Evolutionary conservation across 2,329 filamentous ascomycete species (phyloP).

Genomic region (Gnomoniopsis sp.): DNA sequence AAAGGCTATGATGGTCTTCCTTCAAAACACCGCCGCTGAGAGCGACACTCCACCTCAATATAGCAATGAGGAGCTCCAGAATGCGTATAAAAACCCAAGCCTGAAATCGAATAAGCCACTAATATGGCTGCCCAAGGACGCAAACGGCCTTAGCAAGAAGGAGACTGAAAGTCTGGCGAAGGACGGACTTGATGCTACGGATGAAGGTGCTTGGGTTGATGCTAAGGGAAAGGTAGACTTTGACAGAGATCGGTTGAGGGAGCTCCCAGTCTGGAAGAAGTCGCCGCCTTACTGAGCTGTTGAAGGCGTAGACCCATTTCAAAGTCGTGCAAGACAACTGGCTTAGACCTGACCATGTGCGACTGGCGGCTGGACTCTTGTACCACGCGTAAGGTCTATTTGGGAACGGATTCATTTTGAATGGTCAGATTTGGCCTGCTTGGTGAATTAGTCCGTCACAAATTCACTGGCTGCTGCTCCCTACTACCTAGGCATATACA

Average conservation of each 20-base stretch:
- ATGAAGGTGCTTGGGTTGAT: conserved; percentile 16
- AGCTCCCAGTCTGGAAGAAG: conserved; percentile 13
- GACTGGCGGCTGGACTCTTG: not conserved
- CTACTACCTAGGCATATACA: too few relatives aligned
- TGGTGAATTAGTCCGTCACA: too few relatives aligned
- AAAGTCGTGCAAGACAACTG: not conserved
- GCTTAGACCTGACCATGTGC: not conserved
- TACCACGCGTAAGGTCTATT: too few relatives aligned
- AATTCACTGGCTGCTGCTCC: too few relatives aligned
- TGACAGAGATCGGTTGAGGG: conserved; percentile 2
- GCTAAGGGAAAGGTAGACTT: conserved; percentile 14
- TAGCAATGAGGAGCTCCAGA: conserved; percentile 9
- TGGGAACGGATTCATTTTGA: too few relatives aligned
- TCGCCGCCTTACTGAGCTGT: conserved; percentile 1
- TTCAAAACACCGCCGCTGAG: conserved; percentile 11
- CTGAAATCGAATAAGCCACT: conserved; percentile 10
- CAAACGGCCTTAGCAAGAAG: conserved; percentile 14
- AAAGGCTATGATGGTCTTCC: conserved; percentile 14
- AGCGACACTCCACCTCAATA: conserved; percentile 14
- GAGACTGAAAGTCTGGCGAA: conserved; percentile 5
- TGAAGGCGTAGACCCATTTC: not conserved
- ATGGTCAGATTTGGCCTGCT: too few relatives aligned
- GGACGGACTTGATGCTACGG: conserved; percentile 8
- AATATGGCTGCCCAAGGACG: conserved; percentile 15
- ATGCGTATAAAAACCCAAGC: conserved; percentile 17